Base-by-base conservation (phyloP, 169 alveolate species). In the Eimeria necatrix region DNA sequence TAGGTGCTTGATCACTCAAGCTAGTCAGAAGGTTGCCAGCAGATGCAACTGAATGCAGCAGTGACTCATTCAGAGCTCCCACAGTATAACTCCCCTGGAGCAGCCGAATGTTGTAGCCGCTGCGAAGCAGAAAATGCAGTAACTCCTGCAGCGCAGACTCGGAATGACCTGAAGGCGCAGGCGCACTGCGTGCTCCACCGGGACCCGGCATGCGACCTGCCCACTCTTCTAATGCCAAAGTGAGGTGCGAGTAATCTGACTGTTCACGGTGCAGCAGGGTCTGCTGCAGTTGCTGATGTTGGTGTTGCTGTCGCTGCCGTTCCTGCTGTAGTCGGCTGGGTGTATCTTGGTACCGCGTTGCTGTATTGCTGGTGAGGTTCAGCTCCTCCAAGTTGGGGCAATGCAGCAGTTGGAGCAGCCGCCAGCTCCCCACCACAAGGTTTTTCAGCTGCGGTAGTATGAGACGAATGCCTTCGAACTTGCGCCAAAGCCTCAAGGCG, bases 371-470 rank as follows among this genome's bases (percentile, higher is more conserved):
- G 26, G 92, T 53, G 49, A 85, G 92, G n/a, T 60, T 56, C 52
- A 85, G 92, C 80, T 85, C 92, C 80, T 60, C 92, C 92, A 85
- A 22, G 59, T 32, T 32, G 61, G 92, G 92, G 81, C 92, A 85
- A 16, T 85, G 92, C 64, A 85, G 8, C 80, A 20, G 80, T 59
- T 60, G 78, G 16, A 85, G 61, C 81, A 85, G 81, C 92, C 92
- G 92, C 92, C 92, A 85, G 81, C 92, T 85, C 41, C 92, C 92
- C 46, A 71, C 46, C 53, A 78, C 92, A 24, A 85, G 92, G 61
- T 26, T 41, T 22, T 60, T 49, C 48, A 85, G 80, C 7, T 59
- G 92, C 49, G 92, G 92, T 41, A 85, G 49, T 59, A 56, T 60
- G 12, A 85, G 41, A 41, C 92, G 80, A 24, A 85, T 78, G 41